These are phyloP conservation scores for Ilex asprella DNA, from an alignment of 257 asterid genomes.

Conservation along the genomic window DNA sequence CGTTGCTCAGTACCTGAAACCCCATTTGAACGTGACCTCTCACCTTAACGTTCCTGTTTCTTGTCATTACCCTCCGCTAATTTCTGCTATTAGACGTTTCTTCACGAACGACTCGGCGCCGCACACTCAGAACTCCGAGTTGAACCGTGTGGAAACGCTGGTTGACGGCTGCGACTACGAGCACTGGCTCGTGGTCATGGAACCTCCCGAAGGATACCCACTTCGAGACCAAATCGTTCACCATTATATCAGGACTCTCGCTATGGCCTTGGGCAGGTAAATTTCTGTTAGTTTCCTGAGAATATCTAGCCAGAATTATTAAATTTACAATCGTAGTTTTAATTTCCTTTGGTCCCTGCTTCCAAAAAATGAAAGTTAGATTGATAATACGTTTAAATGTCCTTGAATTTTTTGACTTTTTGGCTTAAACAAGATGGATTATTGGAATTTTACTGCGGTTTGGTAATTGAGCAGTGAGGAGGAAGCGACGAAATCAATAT, in stretches of 20 bases:
- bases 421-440: no score
- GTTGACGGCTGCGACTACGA: constrained; percentile 36
- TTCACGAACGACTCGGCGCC: constrained; percentile 18
- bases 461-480: constrained; percentile 25
- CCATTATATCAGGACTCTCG: constrained; percentile 25
- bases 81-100: neutral
- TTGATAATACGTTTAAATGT: no score
- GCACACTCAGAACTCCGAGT: constrained; percentile 16
- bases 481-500: constrained; percentile 36
- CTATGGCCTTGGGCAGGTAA: constrained; percentile 34
- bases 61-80: constrained; percentile 14
- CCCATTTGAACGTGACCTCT: no score
- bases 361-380: no score
- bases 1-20: no score
- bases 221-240: constrained; percentile 26
- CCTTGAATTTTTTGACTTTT: no score
- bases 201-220: constrained; percentile 33
- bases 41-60: constrained; percentile 3
- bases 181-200: constrained; percentile 44
- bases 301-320: no score
- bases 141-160: constrained; percentile 26
- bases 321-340: no score
- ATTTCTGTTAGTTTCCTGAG: neutral
- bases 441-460: no score
- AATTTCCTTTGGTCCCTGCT: no score